Evolutionary conservation across 805 yeast genomes (phyloP).

Genomic region (Candida krabiensis): DNA sequence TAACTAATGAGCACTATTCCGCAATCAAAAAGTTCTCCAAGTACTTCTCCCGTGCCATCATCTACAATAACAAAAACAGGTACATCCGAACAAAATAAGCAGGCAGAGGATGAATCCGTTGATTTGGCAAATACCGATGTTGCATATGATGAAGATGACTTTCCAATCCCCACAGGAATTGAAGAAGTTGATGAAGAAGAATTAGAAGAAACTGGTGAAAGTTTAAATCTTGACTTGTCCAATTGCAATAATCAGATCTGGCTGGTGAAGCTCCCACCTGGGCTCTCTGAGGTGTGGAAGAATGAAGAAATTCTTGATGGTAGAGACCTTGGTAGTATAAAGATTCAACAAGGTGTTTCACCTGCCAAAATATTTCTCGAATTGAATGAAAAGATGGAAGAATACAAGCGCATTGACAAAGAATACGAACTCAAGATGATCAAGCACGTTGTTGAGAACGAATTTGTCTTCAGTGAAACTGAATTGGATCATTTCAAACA

Average conservation of each 20-base stretch:
- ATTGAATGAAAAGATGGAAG: constrained; percentile 49
- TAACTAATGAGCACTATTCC: constrained; percentile 13
- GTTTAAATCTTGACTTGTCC: constrained; percentile 72
- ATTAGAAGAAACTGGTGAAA: constrained; percentile 52
- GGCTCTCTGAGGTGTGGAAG: constrained; percentile 80
- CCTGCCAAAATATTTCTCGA: constrained; percentile 53
- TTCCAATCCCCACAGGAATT: constrained; percentile 36
- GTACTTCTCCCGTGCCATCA: background rate
- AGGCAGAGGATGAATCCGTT: constrained; percentile 8
- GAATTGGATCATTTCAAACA: constrained; percentile 64
- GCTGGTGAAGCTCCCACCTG: constrained; percentile 89
- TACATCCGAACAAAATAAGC: constrained; percentile 1
- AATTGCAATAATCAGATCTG: constrained; percentile 74
- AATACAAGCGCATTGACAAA: constrained; percentile 65
- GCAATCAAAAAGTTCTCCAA: constrained; percentile 1
- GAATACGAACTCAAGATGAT: constrained; percentile 79
- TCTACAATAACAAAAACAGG: background rate
- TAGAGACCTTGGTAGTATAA: constrained; percentile 75
- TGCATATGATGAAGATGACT: constrained; percentile 31
- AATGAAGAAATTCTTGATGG: constrained; percentile 63
- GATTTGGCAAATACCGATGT: constrained; percentile 15
- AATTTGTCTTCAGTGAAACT: constrained; percentile 85
- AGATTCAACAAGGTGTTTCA: constrained; percentile 52
- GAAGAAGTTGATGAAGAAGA: constrained; percentile 35
- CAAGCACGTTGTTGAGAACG: constrained; percentile 79